Percentiles rank a stretch among this genome's conserved stretches.
Evolutionary conservation across 768 basidiomycete species (phyloP).

Genomic region (Pleurotus giganteus): DNA sequence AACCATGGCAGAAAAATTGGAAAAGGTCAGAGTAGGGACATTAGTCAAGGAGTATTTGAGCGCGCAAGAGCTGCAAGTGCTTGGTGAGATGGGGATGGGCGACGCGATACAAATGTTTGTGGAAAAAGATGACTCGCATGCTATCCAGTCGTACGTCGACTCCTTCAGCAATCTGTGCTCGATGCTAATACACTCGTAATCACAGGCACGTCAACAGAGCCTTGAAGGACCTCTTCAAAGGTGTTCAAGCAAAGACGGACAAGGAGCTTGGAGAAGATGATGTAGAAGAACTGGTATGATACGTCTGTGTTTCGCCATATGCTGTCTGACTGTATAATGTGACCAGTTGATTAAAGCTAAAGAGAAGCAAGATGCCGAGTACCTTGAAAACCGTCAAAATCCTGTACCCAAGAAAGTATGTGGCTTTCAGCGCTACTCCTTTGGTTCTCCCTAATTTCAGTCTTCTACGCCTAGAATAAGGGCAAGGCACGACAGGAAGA

Average conservation of each 20-base stretch:
- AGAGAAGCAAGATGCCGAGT: constrained; percentile 65
- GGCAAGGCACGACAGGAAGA: constrained; percentile 43
- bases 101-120: constrained; percentile 95
- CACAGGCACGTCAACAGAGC: constrained; percentile 63
- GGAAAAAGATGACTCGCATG: constrained; percentile 95
- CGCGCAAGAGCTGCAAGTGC: constrained; percentile 89
- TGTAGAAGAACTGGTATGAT: constrained; percentile 67
- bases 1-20: constrained; percentile 67
- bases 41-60: constrained; percentile 90
- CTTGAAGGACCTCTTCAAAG: constrained; percentile 62
- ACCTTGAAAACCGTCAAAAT: constrained; percentile 39
- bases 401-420: constrained; percentile 43
- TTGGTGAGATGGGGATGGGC: constrained; percentile 88
- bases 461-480: constrained; percentile 39
- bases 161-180: neutral
- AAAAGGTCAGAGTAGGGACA: constrained; percentile 80
- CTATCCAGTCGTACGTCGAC: constrained; percentile 81
- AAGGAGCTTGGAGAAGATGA: constrained; percentile 72
- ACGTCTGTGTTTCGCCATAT: neutral
- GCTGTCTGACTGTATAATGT: constrained; percentile 1
- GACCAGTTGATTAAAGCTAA: constrained; percentile 67
- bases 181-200: constrained; percentile 1
- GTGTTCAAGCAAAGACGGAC: constrained; percentile 63
- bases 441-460: neutral
- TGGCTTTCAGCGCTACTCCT: neutral